These are phyloP conservation scores for Daldinia decipiens DNA, from an alignment of 495 filamentous ascomycete genomes.

Conservation along the genomic window DNA sequence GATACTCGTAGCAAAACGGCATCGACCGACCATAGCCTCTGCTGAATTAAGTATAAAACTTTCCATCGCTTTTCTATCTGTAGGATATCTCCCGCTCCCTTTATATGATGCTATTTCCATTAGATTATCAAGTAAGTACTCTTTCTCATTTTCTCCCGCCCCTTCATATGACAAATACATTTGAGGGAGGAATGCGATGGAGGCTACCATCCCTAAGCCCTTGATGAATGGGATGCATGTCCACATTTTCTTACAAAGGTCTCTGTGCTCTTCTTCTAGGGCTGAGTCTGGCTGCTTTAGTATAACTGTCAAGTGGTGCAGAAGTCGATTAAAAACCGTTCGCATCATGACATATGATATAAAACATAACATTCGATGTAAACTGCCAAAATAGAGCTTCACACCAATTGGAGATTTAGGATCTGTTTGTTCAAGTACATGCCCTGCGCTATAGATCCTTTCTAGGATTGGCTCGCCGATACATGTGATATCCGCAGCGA, in stretches of 20 bases:
- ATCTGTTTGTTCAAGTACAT: slow-evolving; percentile 16
- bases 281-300: slow-evolving; percentile 8
- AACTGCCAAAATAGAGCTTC: slow-evolving; percentile 25
- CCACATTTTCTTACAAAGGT: slow-evolving; percentile 21
- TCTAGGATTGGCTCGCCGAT: slow-evolving; percentile 16
- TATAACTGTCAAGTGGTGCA: neutral
- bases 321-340: slow-evolving; percentile 20
- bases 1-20: slow-evolving; percentile 2
- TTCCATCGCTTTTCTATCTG: slow-evolving; percentile 6
- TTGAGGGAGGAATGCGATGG: neutral
- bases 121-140: slow-evolving; percentile 23
- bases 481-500: slow-evolving; percentile 1
- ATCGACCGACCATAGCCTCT: slow-evolving; percentile 20
- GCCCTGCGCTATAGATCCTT: neutral
- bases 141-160: slow-evolving; percentile 20
- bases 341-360: slow-evolving; percentile 31
- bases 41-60: slow-evolving; percentile 14
- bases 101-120: slow-evolving; percentile 9
- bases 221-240: slow-evolving; percentile 33
- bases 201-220: slow-evolving; percentile 7
- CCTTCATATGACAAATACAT: slow-evolving; percentile 30
- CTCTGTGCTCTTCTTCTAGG: slow-evolving; percentile 15
- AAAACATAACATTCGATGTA: slow-evolving; percentile 20
- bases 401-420: slow-evolving; percentile 9
- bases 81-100: slow-evolving; percentile 11